These are phyloP conservation scores for Clavispora carvajalis DNA, from an alignment of 805 yeast species.

Conservation along the genomic window DNA sequence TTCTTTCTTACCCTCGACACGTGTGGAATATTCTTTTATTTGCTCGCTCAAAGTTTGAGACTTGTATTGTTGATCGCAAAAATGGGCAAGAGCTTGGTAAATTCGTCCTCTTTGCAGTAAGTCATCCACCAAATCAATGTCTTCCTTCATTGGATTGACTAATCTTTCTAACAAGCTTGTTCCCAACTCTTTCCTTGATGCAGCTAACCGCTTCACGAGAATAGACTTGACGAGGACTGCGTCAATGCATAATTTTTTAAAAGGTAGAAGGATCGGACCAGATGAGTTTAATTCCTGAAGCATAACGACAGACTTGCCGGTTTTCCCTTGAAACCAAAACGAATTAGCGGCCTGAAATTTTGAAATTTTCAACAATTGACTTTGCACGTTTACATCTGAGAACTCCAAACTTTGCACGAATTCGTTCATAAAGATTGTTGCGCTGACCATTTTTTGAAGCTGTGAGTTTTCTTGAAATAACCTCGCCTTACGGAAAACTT, in stretches of 20 bases:
- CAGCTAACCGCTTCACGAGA: slow-evolving; percentile 66
- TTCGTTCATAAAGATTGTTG: slow-evolving; percentile 41
- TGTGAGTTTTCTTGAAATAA: slow-evolving; percentile 29
- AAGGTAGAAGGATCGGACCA: slow-evolving; percentile 12
- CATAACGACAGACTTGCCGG: slow-evolving; percentile 51
- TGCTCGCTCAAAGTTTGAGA: slow-evolving; percentile 40
- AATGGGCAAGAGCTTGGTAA: slow-evolving; percentile 59
- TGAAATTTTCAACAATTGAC: slow-evolving; percentile 8
- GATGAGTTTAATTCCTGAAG: slow-evolving; percentile 26
- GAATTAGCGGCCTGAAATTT: slow-evolving; percentile 48
- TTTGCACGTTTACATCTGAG: slow-evolving; percentile 8
- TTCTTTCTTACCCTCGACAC: slow-evolving; percentile 36
- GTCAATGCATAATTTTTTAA: slow-evolving; percentile 16
- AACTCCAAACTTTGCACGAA: slow-evolving; percentile 18
- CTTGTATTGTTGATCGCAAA: slow-evolving; percentile 63
- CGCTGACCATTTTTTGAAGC: slow-evolving; percentile 47
- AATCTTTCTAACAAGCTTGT: slow-evolving; percentile 51
- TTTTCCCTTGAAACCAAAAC: slow-evolving; percentile 61
- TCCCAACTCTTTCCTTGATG: slow-evolving; percentile 65
- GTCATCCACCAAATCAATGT: slow-evolving; percentile 9
- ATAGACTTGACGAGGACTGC: slow-evolving; percentile 28
- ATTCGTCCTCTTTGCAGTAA: slow-evolving; percentile 36
- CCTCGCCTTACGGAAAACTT: slow-evolving; percentile 24
- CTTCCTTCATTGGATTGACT: slow-evolving; percentile 42
- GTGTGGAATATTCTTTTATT: slow-evolving; percentile 33